Evolutionary conservation across 2,329 filamentous ascomycete species (phyloP).

Genomic region (Hypomyces perniciosus): DNA sequence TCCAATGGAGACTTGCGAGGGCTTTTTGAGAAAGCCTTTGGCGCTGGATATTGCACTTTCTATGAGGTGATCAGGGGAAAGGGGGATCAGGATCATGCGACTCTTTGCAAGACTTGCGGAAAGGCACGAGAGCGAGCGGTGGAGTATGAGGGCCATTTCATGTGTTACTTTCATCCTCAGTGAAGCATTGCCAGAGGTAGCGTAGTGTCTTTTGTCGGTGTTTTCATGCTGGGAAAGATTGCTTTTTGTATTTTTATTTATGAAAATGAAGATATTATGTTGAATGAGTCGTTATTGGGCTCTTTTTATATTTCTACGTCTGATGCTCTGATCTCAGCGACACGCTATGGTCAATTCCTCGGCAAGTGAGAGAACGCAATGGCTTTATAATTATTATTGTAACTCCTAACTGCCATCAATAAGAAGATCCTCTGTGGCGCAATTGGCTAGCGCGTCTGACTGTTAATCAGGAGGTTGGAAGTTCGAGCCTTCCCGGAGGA

Average conservation of each 20-base stretch:
- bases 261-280: too few relatives aligned
- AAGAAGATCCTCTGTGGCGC: conserved; percentile 33
- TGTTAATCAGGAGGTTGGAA: conserved; percentile 36
- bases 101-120: too few relatives aligned
- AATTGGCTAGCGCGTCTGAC: conserved; percentile 56
- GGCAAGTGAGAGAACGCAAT: neutral
- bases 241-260: too few relatives aligned
- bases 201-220: too few relatives aligned
- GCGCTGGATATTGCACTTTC: conserved; percentile 43
- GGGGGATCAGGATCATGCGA: neutral
- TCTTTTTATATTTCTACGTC: too few relatives aligned
- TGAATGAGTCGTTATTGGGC: too few relatives aligned
- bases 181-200: too few relatives aligned
- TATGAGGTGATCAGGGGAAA: conserved; percentile 16
- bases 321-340: too few relatives aligned
- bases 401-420: neutral
- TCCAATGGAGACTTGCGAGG: conserved; percentile 68
- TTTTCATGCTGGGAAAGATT: too few relatives aligned
- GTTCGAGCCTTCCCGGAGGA: conserved; percentile 16
- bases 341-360: neutral
- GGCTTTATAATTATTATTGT: neutral
- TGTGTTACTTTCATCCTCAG: too few relatives aligned
- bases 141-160: too few relatives aligned
- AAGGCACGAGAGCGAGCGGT: too few relatives aligned
- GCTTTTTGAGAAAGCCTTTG: conserved; percentile 75